Percentiles rank a stretch among this genome's conserved stretches.
These are phyloP conservation scores for Lotus japonicus DNA, from an alignment of 306 rosid genomes.

Conservation along the genomic window DNA sequence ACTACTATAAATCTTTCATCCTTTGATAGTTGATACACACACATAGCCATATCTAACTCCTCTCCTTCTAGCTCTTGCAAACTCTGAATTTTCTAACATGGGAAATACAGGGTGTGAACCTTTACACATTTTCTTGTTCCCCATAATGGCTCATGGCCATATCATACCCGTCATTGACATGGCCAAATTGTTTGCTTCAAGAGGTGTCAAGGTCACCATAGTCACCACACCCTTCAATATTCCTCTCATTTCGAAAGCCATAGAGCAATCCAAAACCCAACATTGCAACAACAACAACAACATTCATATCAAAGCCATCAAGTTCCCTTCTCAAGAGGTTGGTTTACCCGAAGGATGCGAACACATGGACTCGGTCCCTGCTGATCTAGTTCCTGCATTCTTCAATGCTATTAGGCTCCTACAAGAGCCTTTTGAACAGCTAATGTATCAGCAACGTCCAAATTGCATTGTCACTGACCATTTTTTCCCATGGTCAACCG, in stretches of 20 bases:
- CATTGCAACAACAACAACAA: rapidly evolving
- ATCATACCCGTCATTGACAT: constrained; percentile 2
- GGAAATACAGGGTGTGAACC: constrained; percentile 7
- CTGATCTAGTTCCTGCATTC: neutral
- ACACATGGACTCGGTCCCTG: neutral
- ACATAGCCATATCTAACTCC: neutral
- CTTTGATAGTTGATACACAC: too few species aligned
- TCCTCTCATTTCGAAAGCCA: constrained; percentile 24
- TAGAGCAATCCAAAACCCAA: neutral
- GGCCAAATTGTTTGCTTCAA: constrained; percentile 36
- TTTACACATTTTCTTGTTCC: constrained; percentile 39
- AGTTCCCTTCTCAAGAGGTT: neutral
- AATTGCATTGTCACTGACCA: constrained; percentile 18
- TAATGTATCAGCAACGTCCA: neutral
- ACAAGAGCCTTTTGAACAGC: constrained; percentile 21
- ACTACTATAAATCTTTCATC: too few species aligned
- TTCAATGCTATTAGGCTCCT: neutral
- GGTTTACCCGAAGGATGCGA: constrained; percentile 36
- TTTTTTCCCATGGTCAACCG: constrained; percentile 27
- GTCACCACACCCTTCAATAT: constrained; percentile 39
- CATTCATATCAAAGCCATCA: constrained; percentile 18
- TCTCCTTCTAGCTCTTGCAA: neutral
- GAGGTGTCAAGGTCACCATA: constrained; percentile 28
- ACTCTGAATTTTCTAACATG: neutral
- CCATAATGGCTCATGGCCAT: constrained; percentile 37